Evolutionary conservation across 441 rosid genomes (phyloP).

Genomic region (Pelargonium exstipulatum): DNA sequence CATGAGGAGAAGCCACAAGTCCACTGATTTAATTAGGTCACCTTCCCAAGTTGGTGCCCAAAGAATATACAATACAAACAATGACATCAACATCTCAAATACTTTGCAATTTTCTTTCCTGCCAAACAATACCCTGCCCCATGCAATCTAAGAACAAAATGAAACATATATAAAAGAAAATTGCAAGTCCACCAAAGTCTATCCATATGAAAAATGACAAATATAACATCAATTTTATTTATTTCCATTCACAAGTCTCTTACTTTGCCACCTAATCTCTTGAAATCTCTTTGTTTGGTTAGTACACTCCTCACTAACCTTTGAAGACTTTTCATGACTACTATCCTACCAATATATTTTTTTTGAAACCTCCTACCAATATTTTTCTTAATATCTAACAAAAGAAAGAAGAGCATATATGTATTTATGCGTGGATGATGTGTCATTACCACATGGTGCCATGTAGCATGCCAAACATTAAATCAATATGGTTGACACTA

Average conservation of each 20-base stretch:
- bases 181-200: constrained; percentile 12
- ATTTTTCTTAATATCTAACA: neutral
- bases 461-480: neutral
- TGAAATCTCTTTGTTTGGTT: neutral
- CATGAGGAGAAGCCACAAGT: neutral
- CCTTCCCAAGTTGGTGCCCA: constrained; percentile 27
- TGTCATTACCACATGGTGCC: neutral
- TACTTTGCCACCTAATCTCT: neutral
- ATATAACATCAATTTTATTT: neutral
- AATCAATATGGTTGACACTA: neutral
- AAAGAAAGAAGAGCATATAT: neutral
- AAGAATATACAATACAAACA: constrained; percentile 9
- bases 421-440: neutral
- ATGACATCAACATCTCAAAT: neutral
- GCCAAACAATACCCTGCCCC: constrained; percentile 23
- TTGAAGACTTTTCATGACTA: neutral
- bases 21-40: constrained; percentile 36
- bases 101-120: neutral
- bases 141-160: constrained; percentile 26
- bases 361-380: no score
- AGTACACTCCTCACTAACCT: constrained; percentile 2
- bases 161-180: neutral
- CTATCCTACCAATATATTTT: neutral
- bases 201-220: constrained; percentile 18
- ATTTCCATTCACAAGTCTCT: no score